Evolutionary conservation across 108 stramenopile species (phyloP).

Genomic region (Skeletonema grethae): DNA sequence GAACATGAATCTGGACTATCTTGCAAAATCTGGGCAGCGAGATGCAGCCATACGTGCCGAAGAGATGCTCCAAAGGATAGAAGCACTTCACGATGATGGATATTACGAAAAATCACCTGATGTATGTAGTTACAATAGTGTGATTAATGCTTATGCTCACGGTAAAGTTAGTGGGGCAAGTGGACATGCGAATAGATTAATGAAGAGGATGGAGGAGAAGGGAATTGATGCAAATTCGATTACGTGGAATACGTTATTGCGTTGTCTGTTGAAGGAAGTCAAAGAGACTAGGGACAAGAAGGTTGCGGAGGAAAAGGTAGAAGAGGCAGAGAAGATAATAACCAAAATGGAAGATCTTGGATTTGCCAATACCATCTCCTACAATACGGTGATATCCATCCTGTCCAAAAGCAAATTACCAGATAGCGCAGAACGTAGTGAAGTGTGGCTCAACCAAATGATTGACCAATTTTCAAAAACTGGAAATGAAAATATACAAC

Average conservation of each 20-base stretch:
- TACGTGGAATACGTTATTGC: slow-evolving; percentile 35
- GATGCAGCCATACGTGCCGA: slow-evolving; percentile 64
- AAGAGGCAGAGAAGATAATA: slow-evolving; percentile 30
- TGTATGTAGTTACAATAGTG: slow-evolving; percentile 42
- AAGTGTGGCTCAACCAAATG: slow-evolving; percentile 57
- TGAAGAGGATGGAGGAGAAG: slow-evolving; percentile 30
- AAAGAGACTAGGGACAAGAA: slow-evolving; percentile 2
- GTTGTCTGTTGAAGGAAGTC: slow-evolving; percentile 35
- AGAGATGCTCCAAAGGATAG: slow-evolving; percentile 67
- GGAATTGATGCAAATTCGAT: slow-evolving; percentile 28
- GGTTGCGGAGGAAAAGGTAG: slow-evolving; percentile 14
- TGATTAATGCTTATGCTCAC: slow-evolving; percentile 49
- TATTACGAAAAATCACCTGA: slow-evolving; percentile 70
- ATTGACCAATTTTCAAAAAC: slow-evolving; percentile 25
- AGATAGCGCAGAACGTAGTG: slow-evolving; percentile 51
- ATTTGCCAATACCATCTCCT: slow-evolving; percentile 41
- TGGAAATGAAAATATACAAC: slow-evolving; percentile 37
- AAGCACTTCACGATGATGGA: slow-evolving; percentile 66
- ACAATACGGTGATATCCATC: slow-evolving; percentile 71
- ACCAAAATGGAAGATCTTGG: slow-evolving; percentile 27
- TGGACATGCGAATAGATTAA: slow-evolving; percentile 29
- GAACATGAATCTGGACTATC: slow-evolving; percentile 72
- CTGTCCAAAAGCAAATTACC: slow-evolving; percentile 40
- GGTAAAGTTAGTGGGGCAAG: slow-evolving; percentile 15
- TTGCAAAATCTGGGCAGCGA: slow-evolving; percentile 56